Evolutionary conservation across 345 rosid genomes (phyloP), one percentile per base, ranked within the genome.

Genomic region (Angophora floribunda): DNA sequence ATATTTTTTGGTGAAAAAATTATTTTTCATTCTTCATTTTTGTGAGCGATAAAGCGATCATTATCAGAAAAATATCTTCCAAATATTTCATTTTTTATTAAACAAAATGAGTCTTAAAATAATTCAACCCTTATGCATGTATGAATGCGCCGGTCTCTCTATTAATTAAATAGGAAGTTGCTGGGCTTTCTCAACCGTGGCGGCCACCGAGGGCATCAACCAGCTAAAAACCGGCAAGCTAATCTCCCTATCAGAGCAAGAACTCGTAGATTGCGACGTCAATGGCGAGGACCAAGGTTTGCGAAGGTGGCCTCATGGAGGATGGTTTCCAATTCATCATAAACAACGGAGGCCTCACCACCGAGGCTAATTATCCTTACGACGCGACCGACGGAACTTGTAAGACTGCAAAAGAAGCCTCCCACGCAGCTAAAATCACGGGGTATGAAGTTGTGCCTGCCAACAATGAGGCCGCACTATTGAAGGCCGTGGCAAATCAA

Each of bases 241-340:
- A 85, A 85, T 85, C 57, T 89, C 91, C 7, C 86, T 89, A 13
- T 82, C 91, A 11, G 91, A 92, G 86, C 93, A 92, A 84, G 89
- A 92, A 75, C 88, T 92, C 13, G 89, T 92, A 3, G 93, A 90
- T 65, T 92, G 92, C 63, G 92, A 91, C 88, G 75, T 28, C 21
- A 87, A 84, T 2, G 87, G 90, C 32, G 87, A 85, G 47, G 89
- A 87, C 50, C 86, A 85, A 80, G 93, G 92, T 53, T 53, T 92
- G 93, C 84, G 26, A 85, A 7, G 93, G 93, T 7, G 92, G 92
- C 36, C 88, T 88, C 10, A 36, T 90, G 92, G 93, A 92, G 51
- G 87, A 90, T 50, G 92, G 90, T 11, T 92, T 89, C 89, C 49
- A 89, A 51, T 92, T 90, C 88, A 89, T 92, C 1, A 90, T 88